Conservation (phyloP, 2,329 filamentous ascomycete genomes). For the Monilinia fructigena region DNA sequence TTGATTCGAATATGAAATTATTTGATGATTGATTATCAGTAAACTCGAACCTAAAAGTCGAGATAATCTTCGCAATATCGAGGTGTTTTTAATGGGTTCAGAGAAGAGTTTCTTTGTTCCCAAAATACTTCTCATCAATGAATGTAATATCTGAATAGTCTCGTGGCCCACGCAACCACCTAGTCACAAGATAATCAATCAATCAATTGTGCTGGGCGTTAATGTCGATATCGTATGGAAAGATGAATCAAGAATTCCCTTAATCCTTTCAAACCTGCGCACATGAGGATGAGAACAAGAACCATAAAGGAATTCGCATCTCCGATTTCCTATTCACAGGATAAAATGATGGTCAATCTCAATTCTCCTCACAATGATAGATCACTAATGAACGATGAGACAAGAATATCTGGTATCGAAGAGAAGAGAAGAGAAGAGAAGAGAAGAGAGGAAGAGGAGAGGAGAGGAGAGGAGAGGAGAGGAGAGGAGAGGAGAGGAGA, state of each 20-base stretch:
- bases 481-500: neutral
- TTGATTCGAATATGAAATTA: neutral
- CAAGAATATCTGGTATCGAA: neutral
- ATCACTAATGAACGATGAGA: neutral
- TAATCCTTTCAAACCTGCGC: neutral
- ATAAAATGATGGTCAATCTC: neutral
- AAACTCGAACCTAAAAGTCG: neutral
- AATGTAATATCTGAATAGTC: conserved; percentile 6
- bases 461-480: no score
- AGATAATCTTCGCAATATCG: neutral
- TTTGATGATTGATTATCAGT: no score
- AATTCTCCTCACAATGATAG: neutral
- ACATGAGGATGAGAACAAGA: neutral
- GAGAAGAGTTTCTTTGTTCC: conserved; percentile 9
- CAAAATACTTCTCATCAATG: neutral
- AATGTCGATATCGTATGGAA: neutral
- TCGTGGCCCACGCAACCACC: neutral
- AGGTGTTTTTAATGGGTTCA: neutral
- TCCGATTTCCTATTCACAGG: no score
- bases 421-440: neutral
- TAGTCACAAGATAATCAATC: neutral
- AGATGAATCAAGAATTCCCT: neutral
- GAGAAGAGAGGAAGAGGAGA: no score
- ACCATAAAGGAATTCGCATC: neutral
- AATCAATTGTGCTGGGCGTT: conserved; percentile 7